Evolutionary conservation across 176 grass and related monocot genomes (phyloP), one percentile per base, ranked within the genome.

Genomic region (Luzula sylvatica): DNA sequence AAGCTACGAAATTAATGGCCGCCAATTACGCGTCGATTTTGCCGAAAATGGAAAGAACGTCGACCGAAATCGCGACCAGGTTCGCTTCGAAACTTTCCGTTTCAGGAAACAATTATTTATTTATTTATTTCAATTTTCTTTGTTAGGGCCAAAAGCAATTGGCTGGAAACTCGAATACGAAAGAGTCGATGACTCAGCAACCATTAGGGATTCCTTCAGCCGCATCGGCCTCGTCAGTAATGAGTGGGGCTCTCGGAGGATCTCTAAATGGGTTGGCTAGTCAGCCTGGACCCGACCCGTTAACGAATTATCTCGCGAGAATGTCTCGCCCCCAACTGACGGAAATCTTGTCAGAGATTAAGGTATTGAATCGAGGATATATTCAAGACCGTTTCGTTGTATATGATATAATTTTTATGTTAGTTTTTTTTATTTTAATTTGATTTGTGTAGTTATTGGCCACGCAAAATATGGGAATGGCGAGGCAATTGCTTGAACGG

Each of bases 1-100:
- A 50, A 85, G 93, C 43, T 87, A 98, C 57, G 93, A 98, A 43
- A 82, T 98, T 45, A 98, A 98, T 72, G 93, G 93, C 7, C 93
- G 93, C 24, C 93, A 92, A 15, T 72, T 98, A 45, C 78, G 93
- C 65, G 93, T 98, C 67, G 93, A 98, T 78, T 98, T 98, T 83
- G 93, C 86, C 26, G 93, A 98, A 83, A 92, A 87, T 73, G 93
- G 84, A 54, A 98, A 87, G 77, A 98, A 78, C 75, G 65, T 75
- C 60, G 93, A 98, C 68, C 81, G 81, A 61, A 98, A 83, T 65
- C 89, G 86, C 79, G 93, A 98, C 61, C 87, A 98, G 93, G 93
- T 98, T 32, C 65, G 64, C 72, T 65, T 65, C 67, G 39, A 47
- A 23, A 64, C 30, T 35, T 64, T 8, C 24, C 23, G 3, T 49